These are phyloP conservation scores for Eruca vesicaria DNA, from an alignment of 441 rosid genomes.

Conservation along the genomic window DNA sequence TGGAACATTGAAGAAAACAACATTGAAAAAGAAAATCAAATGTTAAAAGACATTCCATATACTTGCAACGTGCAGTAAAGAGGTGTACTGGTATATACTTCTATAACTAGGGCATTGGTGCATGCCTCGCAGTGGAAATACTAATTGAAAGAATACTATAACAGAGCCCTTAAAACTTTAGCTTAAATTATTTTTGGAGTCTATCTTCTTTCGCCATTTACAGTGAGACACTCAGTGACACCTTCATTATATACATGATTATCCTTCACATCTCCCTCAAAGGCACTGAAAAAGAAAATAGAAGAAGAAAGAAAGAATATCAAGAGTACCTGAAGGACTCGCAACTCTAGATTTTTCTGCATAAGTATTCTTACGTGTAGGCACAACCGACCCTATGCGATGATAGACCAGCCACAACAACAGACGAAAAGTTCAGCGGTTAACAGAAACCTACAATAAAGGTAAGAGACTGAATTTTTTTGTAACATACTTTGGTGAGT, in stretches of 20 bases:
- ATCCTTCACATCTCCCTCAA: slow-evolving; percentile 1
- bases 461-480: slow-evolving; percentile 7
- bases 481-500: slow-evolving; percentile 68
- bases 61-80: slow-evolving; percentile 1
- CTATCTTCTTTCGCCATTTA: not conserved
- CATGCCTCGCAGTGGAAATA: slow-evolving; percentile 12
- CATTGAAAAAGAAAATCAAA: slow-evolving; percentile 3
- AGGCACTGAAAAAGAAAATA: not conserved
- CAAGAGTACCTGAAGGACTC: slow-evolving; percentile 75
- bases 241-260: slow-evolving; percentile 7
- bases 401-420: slow-evolving; percentile 27
- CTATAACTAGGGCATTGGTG: not conserved
- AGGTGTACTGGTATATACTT: not conserved
- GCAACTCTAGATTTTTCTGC: slow-evolving; percentile 67
- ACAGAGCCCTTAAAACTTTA: not conserved
- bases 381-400: slow-evolving; percentile 66
- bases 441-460: slow-evolving; percentile 7
- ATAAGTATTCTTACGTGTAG: slow-evolving; percentile 67
- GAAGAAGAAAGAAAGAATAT: slow-evolving; percentile 1
- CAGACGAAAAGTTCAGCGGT: slow-evolving; percentile 9
- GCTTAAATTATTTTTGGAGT: not conserved
- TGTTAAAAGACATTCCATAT: slow-evolving; percentile 7
- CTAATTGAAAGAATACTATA: not conserved
- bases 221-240: not conserved
- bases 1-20: slow-evolving; percentile 37